Percentiles rank a stretch among this genome's conserved stretches.
Evolutionary conservation across 1,139 yeast species (phyloP).

Genomic region (Candida tetrigidarum): DNA sequence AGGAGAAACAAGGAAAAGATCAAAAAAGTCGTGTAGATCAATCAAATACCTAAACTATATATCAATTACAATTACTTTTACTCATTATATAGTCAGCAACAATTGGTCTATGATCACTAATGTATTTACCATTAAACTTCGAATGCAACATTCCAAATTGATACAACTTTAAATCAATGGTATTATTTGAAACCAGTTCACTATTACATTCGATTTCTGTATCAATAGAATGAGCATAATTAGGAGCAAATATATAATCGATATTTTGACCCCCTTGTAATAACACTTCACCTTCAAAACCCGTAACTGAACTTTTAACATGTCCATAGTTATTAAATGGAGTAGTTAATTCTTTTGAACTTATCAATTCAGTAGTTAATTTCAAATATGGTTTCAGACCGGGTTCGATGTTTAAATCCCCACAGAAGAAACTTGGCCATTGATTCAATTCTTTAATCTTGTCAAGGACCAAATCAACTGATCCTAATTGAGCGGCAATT

Average conservation of each 20-base stretch:
- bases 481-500: constrained; percentile 45
- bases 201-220: constrained; percentile 21
- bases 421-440: constrained; percentile 45
- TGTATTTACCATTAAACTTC: constrained; percentile 43
- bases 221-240: constrained; percentile 28
- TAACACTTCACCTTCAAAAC: constrained; percentile 45
- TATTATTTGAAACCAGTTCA: constrained; percentile 13
- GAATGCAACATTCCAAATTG: constrained; percentile 53
- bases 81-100: constrained; percentile 41
- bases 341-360: constrained; percentile 29
- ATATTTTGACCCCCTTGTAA: constrained; percentile 41
- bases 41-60: too few relatives aligned
- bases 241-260: constrained; percentile 54
- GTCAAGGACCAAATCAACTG: constrained; percentile 49
- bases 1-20: too few relatives aligned
- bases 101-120: constrained; percentile 61
- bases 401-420: constrained; percentile 61
- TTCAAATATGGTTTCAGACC: constrained; percentile 50
- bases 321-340: constrained; percentile 46
- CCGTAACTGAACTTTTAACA: constrained; percentile 50
- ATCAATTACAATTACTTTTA: background rate
- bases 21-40: too few relatives aligned
- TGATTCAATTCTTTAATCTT: constrained; percentile 39
- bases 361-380: constrained; percentile 34
- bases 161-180: constrained; percentile 26